Conservation (phyloP, 768 basidiomycete genomes). For the Candolleomyces efflorescens region DNA sequence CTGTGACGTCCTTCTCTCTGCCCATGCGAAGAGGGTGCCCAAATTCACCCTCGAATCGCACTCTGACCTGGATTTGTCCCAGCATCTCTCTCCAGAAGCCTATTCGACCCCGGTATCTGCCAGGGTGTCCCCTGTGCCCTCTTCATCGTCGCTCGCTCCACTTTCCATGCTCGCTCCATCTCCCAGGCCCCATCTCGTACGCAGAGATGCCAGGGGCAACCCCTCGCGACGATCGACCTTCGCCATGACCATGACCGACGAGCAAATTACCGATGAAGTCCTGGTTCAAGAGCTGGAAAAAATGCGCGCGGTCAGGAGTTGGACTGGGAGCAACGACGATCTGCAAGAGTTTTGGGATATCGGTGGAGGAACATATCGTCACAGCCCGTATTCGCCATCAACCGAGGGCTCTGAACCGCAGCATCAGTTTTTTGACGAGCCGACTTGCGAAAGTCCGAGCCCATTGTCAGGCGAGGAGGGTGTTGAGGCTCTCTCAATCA, state of each 20-base stretch:
- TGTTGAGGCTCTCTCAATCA: neutral
- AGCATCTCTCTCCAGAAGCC: neutral
- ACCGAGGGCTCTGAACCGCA: neutral
- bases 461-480: neutral
- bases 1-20: neutral
- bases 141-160: neutral
- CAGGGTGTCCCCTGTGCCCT: neutral
- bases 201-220: neutral
- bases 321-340: slow-evolving; percentile 13
- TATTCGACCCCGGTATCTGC: neutral
- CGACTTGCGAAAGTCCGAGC: neutral
- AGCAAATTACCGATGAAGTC: slow-evolving; percentile 46
- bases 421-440: neutral
- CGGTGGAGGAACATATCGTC: neutral
- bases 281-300: slow-evolving; percentile 45
- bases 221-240: slow-evolving; percentile 30
- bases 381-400: neutral
- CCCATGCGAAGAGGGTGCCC: slow-evolving; percentile 1
- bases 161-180: slow-evolving; percentile 6
- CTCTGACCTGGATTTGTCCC: neutral
- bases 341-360: slow-evolving; percentile 19
- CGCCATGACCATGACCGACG: slow-evolving; percentile 47
- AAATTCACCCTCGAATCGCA: slow-evolving; percentile 6
- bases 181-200: slow-evolving; percentile 6
- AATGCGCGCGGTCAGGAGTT: slow-evolving; percentile 24